These are phyloP conservation scores for Chrysochromulina tobinii DNA, from an alignment of 78 protist species.

Conservation along the genomic window DNA sequence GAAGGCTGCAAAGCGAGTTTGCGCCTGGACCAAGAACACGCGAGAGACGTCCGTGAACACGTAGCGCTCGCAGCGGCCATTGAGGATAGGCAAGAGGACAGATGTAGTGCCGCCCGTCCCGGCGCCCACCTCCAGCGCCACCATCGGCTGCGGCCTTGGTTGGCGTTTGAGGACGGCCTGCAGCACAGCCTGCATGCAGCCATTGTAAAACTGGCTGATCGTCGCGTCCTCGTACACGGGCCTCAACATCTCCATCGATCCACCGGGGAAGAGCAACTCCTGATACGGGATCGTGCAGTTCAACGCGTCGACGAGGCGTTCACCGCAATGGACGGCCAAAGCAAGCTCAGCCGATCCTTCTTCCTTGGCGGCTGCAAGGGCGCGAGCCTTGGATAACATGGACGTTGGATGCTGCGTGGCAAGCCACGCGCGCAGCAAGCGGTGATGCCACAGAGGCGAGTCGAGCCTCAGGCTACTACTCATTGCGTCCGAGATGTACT, in stretches of 20 bases:
- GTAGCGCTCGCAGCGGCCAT: not conserved
- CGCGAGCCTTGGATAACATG: not conserved
- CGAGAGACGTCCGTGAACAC: not conserved
- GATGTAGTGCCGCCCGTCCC: not conserved
- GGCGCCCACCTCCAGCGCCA: conserved; percentile 5
- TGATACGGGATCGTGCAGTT: not conserved
- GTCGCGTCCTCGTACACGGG: not conserved
- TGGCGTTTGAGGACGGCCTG: not conserved
- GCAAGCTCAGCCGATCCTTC: not conserved
- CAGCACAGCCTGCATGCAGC: not conserved
- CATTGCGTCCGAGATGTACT: too few relatives aligned
- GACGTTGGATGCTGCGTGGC: not conserved
- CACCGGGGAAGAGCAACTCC: not conserved
- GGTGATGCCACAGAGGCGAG: not conserved
- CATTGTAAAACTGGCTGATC: not conserved
- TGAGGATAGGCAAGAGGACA: not conserved
- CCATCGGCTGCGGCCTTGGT: too few relatives aligned
- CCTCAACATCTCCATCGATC: not conserved
- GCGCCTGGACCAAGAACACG: not conserved
- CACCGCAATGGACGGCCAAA: not conserved
- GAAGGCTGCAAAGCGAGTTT: not conserved
- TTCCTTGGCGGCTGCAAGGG: too few relatives aligned
- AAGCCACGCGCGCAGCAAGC: not conserved
- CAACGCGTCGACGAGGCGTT: not conserved
- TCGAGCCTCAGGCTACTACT: too few relatives aligned